phyloP scores from a whole-genome alignment of 2,329 filamentous ascomycete species.

The Hymenoscyphus repandus region DNA sequence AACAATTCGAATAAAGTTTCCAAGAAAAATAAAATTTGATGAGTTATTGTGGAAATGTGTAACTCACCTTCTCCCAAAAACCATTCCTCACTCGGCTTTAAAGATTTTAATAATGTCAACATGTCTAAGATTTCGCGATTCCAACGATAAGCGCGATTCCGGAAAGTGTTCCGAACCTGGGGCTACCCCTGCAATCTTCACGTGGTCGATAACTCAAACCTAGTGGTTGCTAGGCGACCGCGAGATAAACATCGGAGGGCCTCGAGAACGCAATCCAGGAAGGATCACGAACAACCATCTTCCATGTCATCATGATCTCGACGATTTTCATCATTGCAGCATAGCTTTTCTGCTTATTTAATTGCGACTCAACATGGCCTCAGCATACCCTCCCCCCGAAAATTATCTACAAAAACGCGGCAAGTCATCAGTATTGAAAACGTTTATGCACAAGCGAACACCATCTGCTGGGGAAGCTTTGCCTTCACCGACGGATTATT shows the following conservation, averaged over 20 bases:
- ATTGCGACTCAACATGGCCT: slow-evolving; percentile 27
- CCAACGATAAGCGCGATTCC: too few species aligned
- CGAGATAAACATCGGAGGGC: neutral
- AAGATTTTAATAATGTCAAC: too few species aligned
- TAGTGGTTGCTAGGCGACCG: neutral
- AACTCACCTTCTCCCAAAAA: too few species aligned
- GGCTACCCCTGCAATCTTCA: too few species aligned
- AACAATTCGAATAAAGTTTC: too few species aligned
- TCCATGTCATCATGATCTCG: slow-evolving; percentile 14
- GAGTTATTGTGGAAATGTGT: too few species aligned
- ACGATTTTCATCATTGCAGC: slow-evolving; percentile 15
- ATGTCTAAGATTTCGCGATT: too few species aligned
- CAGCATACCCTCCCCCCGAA: slow-evolving; percentile 22
- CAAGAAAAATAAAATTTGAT: too few species aligned
- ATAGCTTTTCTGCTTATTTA: slow-evolving; percentile 10
- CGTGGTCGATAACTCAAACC: neutral
- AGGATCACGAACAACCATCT: slow-evolving; percentile 9
- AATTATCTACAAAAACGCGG: slow-evolving; percentile 26
- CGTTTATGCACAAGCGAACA: slow-evolving; percentile 31
- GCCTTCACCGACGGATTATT: slow-evolving; percentile 17
- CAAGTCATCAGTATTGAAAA: slow-evolving; percentile 31
- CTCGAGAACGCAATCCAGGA: neutral
- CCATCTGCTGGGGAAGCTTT: slow-evolving; percentile 26
- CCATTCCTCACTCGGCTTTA: too few species aligned
- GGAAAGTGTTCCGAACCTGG: too few species aligned